Base-by-base conservation (phyloP, 2,329 filamentous ascomycete species). In the Amylocarpus encephaloides region DNA sequence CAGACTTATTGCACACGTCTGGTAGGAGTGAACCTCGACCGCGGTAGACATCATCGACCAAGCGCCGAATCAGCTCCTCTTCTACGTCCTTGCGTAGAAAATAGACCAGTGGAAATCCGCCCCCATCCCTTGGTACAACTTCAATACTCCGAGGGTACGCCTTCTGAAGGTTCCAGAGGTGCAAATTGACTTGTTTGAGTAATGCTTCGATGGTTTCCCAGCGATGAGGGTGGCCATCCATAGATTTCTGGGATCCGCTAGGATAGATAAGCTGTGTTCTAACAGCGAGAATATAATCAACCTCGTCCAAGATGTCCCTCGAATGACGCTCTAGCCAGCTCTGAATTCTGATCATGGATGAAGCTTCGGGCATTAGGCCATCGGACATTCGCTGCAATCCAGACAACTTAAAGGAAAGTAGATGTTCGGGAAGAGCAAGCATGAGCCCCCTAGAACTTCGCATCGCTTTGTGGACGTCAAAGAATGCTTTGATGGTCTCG, bases 281-380 rank as follows among this genome's bases (percentile, higher is more conserved):
- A 2, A 68, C 58, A 1, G 66, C 64, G 1, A 73, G 58, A 2
- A 66, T 71, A 15, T 64, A 63, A 49, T 73, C 71, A 16, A 63
- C 74, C 56, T 80, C 77, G 52, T 80, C 78, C 0, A 80, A 58
- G 1, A 80, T 64, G 58, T 81, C 77, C 0, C 77, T 66, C 10
- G 67, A 69, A 12, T 65, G 54, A 5, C 53, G 49, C 13, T 70
- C 61, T 7, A 80, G 56, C 69, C 71, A 77, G 6, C 58, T 53
- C 41, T 79, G 73, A 0, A 67, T 64, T 1, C 66, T 63, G 7
- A 80, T 63, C 68, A 80, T 72, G 0, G 50, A 38, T 0, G 48
- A 54, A 0, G 71, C 75, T 38, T 74, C 64, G 1, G 57, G 39
- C 1, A 69, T 39, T 1, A 65, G 63, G 1, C 57, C 61, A 32